Conservation (phyloP, 2,329 filamentous ascomycete genomes). For the Cercospora berteroae region DNA sequence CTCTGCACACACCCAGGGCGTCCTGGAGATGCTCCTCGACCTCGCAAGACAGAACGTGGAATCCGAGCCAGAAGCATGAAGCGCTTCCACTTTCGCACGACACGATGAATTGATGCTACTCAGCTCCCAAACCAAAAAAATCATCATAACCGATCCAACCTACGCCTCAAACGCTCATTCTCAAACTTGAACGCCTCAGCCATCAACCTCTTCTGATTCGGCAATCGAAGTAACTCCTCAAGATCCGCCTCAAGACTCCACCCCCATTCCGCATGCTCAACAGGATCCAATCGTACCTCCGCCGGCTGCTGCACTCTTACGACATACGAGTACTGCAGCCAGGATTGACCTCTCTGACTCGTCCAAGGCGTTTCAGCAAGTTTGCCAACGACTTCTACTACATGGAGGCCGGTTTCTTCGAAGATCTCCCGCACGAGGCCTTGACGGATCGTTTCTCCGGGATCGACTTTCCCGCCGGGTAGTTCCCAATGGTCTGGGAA, state of each 20-base stretch:
- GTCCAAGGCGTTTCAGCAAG: conserved; percentile 6
- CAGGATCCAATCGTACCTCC: conserved; percentile 12
- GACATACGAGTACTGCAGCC: conserved; percentile 13
- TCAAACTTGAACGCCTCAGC: conserved; percentile 11
- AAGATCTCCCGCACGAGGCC: conserved; percentile 13
- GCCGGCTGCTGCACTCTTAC: conserved; percentile 8
- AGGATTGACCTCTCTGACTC: background rate
- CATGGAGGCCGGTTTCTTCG: conserved; percentile 14
- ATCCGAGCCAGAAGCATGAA: background rate
- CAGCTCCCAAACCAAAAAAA: background rate
- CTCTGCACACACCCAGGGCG: conserved; percentile 28
- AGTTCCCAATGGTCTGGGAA: conserved; percentile 18
- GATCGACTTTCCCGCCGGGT: conserved; percentile 18
- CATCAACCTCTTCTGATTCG: conserved; percentile 12
- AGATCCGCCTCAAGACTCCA: conserved; percentile 10
- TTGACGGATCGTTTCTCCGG: conserved; percentile 10
- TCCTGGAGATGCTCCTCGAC: conserved; percentile 36
- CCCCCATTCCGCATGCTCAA: conserved; percentile 19
- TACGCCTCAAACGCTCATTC: conserved; percentile 8
- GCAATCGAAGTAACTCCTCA: conserved; percentile 5
- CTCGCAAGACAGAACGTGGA: conserved; percentile 20
- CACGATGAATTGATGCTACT: background rate
- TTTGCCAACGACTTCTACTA: conserved; percentile 5
- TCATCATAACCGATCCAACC: background rate
- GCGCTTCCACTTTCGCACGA: background rate